These are phyloP conservation scores for Scedosporium aurantiacum DNA, from an alignment of 2,329 filamentous ascomycete species.

Conservation along the genomic window DNA sequence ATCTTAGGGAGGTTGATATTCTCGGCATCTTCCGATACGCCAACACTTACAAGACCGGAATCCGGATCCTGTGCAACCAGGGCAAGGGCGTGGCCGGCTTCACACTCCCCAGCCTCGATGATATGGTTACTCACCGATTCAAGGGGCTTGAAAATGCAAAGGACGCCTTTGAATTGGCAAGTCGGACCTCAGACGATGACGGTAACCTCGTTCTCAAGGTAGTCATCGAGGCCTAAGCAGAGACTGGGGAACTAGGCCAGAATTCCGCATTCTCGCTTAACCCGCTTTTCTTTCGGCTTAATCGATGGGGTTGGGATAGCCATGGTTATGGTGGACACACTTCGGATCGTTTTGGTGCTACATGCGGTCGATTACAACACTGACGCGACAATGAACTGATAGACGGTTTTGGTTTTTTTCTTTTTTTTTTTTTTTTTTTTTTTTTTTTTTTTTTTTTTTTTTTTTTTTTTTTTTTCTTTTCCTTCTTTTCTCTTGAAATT, in stretches of 20 bases:
- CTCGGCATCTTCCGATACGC: conserved; percentile 70
- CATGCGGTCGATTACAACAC: background rate
- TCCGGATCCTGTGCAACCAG: conserved; percentile 44
- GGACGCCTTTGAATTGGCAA: conserved; percentile 59
- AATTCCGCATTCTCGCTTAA: background rate
- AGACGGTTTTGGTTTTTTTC: conserved; percentile 3
- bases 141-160: conserved; percentile 51
- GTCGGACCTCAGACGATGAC: conserved; percentile 54
- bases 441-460: no score
- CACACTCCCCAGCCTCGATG: conserved; percentile 51
- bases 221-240: conserved; percentile 43
- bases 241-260: background rate
- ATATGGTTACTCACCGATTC: conserved; percentile 65
- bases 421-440: no score
- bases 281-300: background rate
- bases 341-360: background rate
- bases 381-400: conserved; percentile 5
- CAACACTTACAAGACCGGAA: conserved; percentile 64
- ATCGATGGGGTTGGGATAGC: background rate
- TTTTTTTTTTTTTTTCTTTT: no score
- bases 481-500: background rate
- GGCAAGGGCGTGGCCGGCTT: conserved; percentile 25
- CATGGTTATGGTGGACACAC: background rate
- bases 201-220: conserved; percentile 65
- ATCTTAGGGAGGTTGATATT: conserved; percentile 65